A percentile compares a stretch with the other conserved stretches of the same genome.
phyloP scores from a whole-genome alignment of 192 early-diverging fungal genomes.

The Rhizophagus prolifer region DNA sequence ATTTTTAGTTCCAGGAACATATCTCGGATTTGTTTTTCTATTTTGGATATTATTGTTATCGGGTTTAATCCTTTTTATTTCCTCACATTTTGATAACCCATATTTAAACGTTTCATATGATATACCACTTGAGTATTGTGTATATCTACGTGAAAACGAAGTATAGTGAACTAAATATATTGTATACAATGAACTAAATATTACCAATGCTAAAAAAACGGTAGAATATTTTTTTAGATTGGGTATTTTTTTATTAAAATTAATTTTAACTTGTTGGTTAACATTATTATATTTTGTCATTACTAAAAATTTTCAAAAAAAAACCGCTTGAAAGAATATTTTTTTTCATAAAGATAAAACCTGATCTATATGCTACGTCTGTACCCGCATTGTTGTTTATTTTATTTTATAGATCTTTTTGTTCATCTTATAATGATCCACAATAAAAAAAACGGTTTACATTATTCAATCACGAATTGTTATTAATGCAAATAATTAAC shows the following conservation, averaged over 20 bases:
- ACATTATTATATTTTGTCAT: not conserved
- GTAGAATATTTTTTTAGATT: not conserved
- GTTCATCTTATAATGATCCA: no score
- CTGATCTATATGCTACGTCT: no score
- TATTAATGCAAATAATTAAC: no score
- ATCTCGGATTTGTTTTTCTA: constrained; percentile 47
- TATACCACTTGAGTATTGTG: constrained; percentile 5
- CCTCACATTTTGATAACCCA: constrained; percentile 15
- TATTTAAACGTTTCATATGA: not conserved
- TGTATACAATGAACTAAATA: not conserved
- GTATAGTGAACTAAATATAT: no score
- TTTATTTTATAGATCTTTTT: no score
- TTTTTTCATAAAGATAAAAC: no score
- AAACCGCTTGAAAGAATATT: no score
- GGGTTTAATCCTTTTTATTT: not conserved
- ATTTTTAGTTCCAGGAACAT: constrained; percentile 36
- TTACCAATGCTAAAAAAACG: not conserved
- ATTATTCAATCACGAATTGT: no score
- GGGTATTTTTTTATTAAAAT: not conserved
- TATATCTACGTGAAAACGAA: not conserved
- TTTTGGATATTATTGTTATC: not conserved
- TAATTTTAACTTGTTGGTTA: not conserved
- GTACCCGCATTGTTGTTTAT: no score
- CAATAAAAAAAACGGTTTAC: no score
- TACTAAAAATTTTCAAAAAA: no score